These are phyloP conservation scores for Aspergillus leporis DNA, from an alignment of 495 filamentous ascomycete genomes.

Conservation along the genomic window DNA sequence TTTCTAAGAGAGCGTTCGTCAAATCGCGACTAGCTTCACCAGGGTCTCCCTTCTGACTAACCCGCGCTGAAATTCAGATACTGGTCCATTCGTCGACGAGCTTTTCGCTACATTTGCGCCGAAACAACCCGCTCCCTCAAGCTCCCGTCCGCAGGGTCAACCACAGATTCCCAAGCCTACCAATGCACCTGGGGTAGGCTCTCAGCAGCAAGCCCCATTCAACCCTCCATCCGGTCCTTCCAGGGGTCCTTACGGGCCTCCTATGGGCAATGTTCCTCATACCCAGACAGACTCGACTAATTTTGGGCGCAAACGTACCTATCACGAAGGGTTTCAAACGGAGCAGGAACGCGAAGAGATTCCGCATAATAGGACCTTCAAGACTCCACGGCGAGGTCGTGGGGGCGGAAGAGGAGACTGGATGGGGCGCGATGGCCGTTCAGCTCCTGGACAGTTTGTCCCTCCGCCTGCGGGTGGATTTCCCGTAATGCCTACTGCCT, in stretches of 20 bases:
- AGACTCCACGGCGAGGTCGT: slow-evolving; percentile 72
- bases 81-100: slow-evolving; percentile 77
- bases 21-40: neutral
- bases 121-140: slow-evolving; percentile 43
- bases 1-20: slow-evolving; percentile 79
- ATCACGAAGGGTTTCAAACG: slow-evolving; percentile 57
- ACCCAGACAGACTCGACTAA: slow-evolving; percentile 21
- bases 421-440: slow-evolving; percentile 35
- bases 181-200: slow-evolving; percentile 22
- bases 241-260: slow-evolving; percentile 25
- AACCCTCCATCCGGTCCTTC: slow-evolving; percentile 40
- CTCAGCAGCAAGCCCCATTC: slow-evolving; percentile 32
- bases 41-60: slow-evolving; percentile 4
- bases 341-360: slow-evolving; percentile 44
- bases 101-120: slow-evolving; percentile 70
- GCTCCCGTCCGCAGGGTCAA: slow-evolving; percentile 52
- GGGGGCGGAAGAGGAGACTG: slow-evolving; percentile 56
- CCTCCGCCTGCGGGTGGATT: slow-evolving; percentile 39
- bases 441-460: slow-evolving; percentile 31
- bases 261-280: slow-evolving; percentile 15
- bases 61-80: slow-evolving; percentile 50
- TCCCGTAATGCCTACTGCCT: slow-evolving; percentile 49
- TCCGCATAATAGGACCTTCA: slow-evolving; percentile 60
- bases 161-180: slow-evolving; percentile 46
- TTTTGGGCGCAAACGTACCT: slow-evolving; percentile 56